Evolutionary conservation across 306 rosid genomes (phyloP).

Genomic region (Styphnolobium japonicum): DNA sequence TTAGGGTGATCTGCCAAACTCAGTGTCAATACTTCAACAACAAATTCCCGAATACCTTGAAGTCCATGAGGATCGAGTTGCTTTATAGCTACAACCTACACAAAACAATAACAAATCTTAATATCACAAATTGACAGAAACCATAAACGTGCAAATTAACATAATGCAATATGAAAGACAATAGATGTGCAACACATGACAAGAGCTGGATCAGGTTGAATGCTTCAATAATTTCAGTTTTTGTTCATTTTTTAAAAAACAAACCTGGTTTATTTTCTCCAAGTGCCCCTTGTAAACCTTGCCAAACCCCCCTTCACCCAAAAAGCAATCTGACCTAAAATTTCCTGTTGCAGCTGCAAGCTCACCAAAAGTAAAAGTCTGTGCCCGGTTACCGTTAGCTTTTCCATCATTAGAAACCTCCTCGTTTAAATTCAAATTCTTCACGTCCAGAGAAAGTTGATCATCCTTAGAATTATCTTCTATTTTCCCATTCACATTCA

Average conservation of each 20-base stretch:
- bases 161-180: not conserved
- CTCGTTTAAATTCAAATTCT: slow-evolving; percentile 56
- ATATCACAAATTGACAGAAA: not conserved
- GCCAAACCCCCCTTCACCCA: slow-evolving; percentile 99
- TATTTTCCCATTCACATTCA: slow-evolving; percentile 37
- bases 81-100: slow-evolving; percentile 89
- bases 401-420: slow-evolving; percentile 43
- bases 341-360: slow-evolving; percentile 60
- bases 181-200: slow-evolving; percentile 16
- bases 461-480: slow-evolving; percentile 51
- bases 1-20: slow-evolving; percentile 80
- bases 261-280: slow-evolving; percentile 61
- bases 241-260: not conserved
- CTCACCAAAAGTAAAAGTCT: slow-evolving; percentile 60
- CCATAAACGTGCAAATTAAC: not conserved
- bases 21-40: slow-evolving; percentile 84
- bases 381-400: slow-evolving; percentile 34
- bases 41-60: slow-evolving; percentile 92
- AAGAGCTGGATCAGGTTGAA: slow-evolving; percentile 51
- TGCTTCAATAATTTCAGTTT: slow-evolving; percentile 33
- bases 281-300: slow-evolving; percentile 77
- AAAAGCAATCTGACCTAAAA: slow-evolving; percentile 64
- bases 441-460: slow-evolving; percentile 63
- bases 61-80: slow-evolving; percentile 77
- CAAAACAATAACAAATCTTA: slow-evolving; percentile 19